Percentiles rank a stretch among this genome's conserved stretches.
Evolutionary conservation across 202 grass and related monocot species (phyloP).

Genomic region (Eragrostis tef): DNA sequence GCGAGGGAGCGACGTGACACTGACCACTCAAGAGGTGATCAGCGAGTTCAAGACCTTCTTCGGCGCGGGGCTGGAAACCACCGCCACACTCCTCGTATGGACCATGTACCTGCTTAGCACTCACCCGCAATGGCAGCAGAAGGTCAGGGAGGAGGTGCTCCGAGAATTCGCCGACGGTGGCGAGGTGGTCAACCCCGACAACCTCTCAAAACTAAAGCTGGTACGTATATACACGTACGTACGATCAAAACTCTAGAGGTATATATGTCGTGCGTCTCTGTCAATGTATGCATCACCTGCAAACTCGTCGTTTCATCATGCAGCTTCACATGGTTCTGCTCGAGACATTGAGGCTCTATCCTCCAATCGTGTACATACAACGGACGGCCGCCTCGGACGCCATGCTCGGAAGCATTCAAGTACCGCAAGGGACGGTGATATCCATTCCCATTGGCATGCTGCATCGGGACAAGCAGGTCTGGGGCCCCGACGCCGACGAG

Average conservation of each 20-base stretch:
- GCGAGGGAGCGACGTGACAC: not conserved
- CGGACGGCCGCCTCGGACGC: not conserved
- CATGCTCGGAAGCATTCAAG: not conserved
- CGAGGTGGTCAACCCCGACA: slow-evolving; percentile 23
- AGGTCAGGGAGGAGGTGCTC: slow-evolving; percentile 46
- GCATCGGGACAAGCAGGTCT: slow-evolving; percentile 42
- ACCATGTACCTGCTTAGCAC: slow-evolving; percentile 47
- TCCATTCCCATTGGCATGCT: slow-evolving; percentile 30
- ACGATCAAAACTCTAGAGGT: too few relatives aligned
- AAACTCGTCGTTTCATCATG: not conserved
- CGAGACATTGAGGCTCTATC: slow-evolving; percentile 29
- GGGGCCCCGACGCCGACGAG: slow-evolving; percentile 41
- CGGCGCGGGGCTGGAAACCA: slow-evolving; percentile 56
- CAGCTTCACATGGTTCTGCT: slow-evolving; percentile 42
- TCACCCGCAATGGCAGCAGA: slow-evolving; percentile 51
- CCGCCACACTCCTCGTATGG: slow-evolving; percentile 47
- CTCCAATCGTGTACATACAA: slow-evolving; percentile 29
- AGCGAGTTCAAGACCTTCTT: slow-evolving; percentile 69
- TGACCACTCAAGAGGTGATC: slow-evolving; percentile 53
- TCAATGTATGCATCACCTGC: too few relatives aligned
- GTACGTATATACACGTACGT: slow-evolving; percentile 1
- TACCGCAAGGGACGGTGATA: not conserved
- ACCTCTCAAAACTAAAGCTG: slow-evolving; percentile 47
- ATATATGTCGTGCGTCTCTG: too few relatives aligned
- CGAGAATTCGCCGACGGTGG: slow-evolving; percentile 10